These are phyloP conservation scores for Pseudocercospora fuligena DNA, from an alignment of 2,329 filamentous ascomycete species.

Conservation along the genomic window DNA sequence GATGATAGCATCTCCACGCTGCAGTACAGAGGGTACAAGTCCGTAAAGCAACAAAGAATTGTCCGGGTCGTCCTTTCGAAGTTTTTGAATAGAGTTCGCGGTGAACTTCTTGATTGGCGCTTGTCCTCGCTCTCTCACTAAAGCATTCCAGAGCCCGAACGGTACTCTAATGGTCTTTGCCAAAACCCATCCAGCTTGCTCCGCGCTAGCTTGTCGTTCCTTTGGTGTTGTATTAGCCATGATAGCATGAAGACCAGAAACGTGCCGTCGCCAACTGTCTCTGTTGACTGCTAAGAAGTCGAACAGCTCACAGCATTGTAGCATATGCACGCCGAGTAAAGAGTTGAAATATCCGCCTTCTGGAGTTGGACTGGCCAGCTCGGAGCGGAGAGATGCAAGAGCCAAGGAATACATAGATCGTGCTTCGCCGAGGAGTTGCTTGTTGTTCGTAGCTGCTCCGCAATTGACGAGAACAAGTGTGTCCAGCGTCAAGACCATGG, in stretches of 20 bases:
- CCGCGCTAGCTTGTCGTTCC: not conserved
- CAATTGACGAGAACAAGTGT: not conserved
- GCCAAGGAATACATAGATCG: not conserved
- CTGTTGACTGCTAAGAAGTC: not conserved
- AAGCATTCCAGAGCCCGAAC: slow-evolving; percentile 13
- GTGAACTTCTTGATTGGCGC: slow-evolving; percentile 6
- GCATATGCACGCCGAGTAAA: not conserved
- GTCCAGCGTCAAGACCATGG: not conserved
- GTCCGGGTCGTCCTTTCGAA: slow-evolving; percentile 5
- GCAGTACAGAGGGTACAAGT: slow-evolving; percentile 6
- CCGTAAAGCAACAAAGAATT: slow-evolving; percentile 7
- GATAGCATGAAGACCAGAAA: slow-evolving; percentile 10
- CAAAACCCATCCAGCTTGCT: slow-evolving; percentile 5
- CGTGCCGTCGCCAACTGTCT: slow-evolving; percentile 19
- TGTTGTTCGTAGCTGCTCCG: not conserved
- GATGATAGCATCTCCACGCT: slow-evolving; percentile 11
- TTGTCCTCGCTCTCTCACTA: not conserved
- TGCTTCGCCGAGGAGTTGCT: not conserved
- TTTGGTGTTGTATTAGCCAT: not conserved
- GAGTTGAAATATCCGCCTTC: not conserved
- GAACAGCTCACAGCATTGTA: slow-evolving; percentile 15
- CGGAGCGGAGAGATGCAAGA: not conserved
- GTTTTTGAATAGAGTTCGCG: not conserved
- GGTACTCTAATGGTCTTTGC: slow-evolving; percentile 12
- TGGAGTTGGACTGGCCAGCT: not conserved